Conservation (phyloP, 2,329 filamentous ascomycete genomes). For the Xylariaceae sp. region DNA sequence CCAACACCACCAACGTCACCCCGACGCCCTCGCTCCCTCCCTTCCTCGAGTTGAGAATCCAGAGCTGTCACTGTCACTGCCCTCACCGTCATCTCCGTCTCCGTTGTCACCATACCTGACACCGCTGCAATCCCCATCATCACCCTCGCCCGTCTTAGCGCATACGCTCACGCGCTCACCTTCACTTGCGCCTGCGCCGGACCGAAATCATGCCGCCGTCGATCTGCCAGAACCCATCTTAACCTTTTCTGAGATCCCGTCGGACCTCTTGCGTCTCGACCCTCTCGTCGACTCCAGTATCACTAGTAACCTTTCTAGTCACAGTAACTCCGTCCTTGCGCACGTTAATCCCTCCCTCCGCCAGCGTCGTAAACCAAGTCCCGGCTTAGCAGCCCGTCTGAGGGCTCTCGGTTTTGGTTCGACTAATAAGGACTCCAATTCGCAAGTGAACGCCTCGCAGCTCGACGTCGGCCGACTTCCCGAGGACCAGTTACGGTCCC, state of each 20-base stretch:
- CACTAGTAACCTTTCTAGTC: constrained; percentile 23
- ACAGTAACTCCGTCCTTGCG: constrained; percentile 24
- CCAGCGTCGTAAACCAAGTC: constrained; percentile 53
- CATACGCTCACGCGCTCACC: not conserved
- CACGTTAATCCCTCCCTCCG: constrained; percentile 27
- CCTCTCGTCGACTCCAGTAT: constrained; percentile 28
- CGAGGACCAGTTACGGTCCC: constrained; percentile 62
- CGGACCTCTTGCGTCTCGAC: constrained; percentile 37
- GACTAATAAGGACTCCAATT: constrained; percentile 33
- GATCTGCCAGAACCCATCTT: constrained; percentile 30
- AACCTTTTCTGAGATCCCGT: constrained; percentile 40
- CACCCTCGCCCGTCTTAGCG: constrained; percentile 9
- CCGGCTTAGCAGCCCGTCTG: constrained; percentile 59
- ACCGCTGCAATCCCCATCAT: not conserved
- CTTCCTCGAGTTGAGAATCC: not conserved
- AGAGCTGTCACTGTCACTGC: constrained; percentile 6
- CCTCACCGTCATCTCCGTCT: not conserved
- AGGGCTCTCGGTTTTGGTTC: constrained; percentile 59
- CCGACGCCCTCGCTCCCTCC: not conserved
- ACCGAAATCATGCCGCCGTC: constrained; percentile 30
- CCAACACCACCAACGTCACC: constrained; percentile 1
- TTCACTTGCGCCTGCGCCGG: constrained; percentile 11
- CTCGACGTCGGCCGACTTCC: constrained; percentile 61
- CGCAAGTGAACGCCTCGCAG: constrained; percentile 27
- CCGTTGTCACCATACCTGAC: not conserved